Evolutionary conservation across 1,139 yeast genomes (phyloP), one percentile per base, ranked within the genome.

Genomic region (Taphrina sp.): DNA sequence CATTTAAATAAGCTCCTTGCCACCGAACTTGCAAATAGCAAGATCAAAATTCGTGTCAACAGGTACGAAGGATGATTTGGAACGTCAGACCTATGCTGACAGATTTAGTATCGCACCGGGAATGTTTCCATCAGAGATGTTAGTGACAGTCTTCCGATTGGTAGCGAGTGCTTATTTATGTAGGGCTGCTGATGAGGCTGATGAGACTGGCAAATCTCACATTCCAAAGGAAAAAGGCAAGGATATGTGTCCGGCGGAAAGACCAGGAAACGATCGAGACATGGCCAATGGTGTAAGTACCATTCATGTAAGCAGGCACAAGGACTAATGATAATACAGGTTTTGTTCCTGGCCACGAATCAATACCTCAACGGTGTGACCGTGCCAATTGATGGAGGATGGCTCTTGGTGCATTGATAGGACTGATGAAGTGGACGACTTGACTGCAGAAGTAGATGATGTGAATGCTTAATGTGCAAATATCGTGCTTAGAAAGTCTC

Each of bases 1-100:
- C 64, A 61, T 34, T 57, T 61, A 26, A 59, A 57, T 22, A 60
- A 61, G 38, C 55, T 61, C 58, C 52, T 61, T 10, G 62, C 64
- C 5, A 37, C 61, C 1, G 60, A 58, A 36, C 46, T 61, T 29
- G 41, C 57, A 23, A 57, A 56, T 31, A 59, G 58, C 42, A 56
- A 60, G 35, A 29, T 52, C 43, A 75, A 75, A 58, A 58, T 61
- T 37, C 55, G 64, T 16, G 62, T 61, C 28, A 61, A 61, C 42
- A n/a, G n/a, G n/a, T n/a, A n/a, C n/a, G n/a, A n/a, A n/a, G n/a
- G n/a, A n/a, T n/a, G n/a, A n/a, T n/a, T n/a, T n/a, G n/a, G n/a
- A n/a, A n/a, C n/a, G n/a, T n/a, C n/a, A n/a, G n/a, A n/a, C n/a
- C n/a, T n/a, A n/a, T n/a, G n/a, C n/a, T n/a, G n/a, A n/a, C n/a